A percentile compares a stretch with the other conserved stretches of the same genome.
These are phyloP conservation scores for Pyrus hybrid DNA, from an alignment of 331 rosid genomes.

Conservation along the genomic window DNA sequence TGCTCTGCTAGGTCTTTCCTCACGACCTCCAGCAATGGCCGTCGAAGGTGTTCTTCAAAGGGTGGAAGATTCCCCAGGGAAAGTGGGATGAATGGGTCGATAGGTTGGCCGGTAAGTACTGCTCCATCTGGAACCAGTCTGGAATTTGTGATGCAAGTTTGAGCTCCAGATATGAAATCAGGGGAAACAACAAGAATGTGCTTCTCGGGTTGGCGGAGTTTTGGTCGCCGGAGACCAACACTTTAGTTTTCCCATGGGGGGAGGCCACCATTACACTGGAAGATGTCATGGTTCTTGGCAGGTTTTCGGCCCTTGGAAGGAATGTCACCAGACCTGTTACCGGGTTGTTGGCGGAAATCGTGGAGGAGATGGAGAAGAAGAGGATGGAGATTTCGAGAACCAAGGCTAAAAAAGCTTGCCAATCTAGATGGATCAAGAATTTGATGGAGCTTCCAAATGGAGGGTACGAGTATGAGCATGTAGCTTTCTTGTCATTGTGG, in stretches of 20 bases:
- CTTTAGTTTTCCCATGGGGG: slow-evolving; percentile 36
- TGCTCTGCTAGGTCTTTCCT: not conserved
- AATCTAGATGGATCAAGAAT: slow-evolving; percentile 10
- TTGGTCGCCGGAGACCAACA: slow-evolving; percentile 33
- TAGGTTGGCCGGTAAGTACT: not conserved
- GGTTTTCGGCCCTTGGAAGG: slow-evolving; percentile 36
- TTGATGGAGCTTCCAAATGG: slow-evolving; percentile 8
- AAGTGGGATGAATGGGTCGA: slow-evolving; percentile 12
- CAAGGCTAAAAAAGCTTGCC: not conserved
- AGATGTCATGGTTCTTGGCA: slow-evolving; percentile 38
- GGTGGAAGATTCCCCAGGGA: slow-evolving; percentile 14
- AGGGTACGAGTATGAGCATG: slow-evolving; percentile 34
- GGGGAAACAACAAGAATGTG: slow-evolving; percentile 2
- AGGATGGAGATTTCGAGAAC: not conserved
- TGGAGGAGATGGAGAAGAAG: slow-evolving; percentile 11
- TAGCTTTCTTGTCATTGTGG: slow-evolving; percentile 44
- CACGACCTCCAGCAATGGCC: not conserved
- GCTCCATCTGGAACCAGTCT: slow-evolving; percentile 13
- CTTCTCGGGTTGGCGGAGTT: slow-evolving; percentile 26
- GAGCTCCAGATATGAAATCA: slow-evolving; percentile 13
- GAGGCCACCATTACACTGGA: slow-evolving; percentile 48
- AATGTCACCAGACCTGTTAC: not conserved
- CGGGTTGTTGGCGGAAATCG: not conserved
- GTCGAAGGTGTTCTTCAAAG: slow-evolving; percentile 2
- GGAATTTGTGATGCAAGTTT: slow-evolving; percentile 33